Evolutionary conservation across 805 yeast genomes (phyloP), one percentile per base, ranked within the genome.

Genomic region (Pichia deserticola): DNA sequence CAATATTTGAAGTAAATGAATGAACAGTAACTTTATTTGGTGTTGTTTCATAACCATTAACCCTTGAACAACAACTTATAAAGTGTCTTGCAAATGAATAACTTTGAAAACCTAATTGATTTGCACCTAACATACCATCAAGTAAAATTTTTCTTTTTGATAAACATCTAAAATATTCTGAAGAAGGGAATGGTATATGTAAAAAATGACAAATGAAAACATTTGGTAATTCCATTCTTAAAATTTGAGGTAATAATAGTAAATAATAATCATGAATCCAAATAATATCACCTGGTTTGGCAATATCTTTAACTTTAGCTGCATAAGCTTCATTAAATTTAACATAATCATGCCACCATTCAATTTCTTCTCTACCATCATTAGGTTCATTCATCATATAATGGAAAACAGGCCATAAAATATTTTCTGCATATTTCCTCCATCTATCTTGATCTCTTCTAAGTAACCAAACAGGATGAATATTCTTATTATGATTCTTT

Each of bases 231-330:
- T 78, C 80, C 85, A 84, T 82, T 56, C 96, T 76, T 55, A 90
- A 69, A 65, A 90, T 74, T 61, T 85, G 93, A 3, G 97, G 97
- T 51, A 90, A 70, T 41, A 90, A 69, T 54, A 89, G 67, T 52
- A 90, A 69, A 61, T 90, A 88, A 68, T 88, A 89, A 68, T 90
- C 97, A 69, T 90, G 97, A 57, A 90, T 76, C 95, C 96, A 87
- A 50, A 90, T 83, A 38, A 90, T 75, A 64, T 90, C 97, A 36
- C 99, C 99, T 5, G 90, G 88, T 54, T 79, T 68, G 64, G 89
- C 93, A 33, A 86, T 73, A 44, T 77, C 73, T 57, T 80, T 74
- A 55, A 93, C 82, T 58, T 80, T 85, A 51, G 86, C 81, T 42
- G 93, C 89, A 65, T 86, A 93, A 9, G 89, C 89, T 67, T 89